Conservation (phyloP, 441 rosid genomes). For the Cnidoscolus chayamansa region DNA sequence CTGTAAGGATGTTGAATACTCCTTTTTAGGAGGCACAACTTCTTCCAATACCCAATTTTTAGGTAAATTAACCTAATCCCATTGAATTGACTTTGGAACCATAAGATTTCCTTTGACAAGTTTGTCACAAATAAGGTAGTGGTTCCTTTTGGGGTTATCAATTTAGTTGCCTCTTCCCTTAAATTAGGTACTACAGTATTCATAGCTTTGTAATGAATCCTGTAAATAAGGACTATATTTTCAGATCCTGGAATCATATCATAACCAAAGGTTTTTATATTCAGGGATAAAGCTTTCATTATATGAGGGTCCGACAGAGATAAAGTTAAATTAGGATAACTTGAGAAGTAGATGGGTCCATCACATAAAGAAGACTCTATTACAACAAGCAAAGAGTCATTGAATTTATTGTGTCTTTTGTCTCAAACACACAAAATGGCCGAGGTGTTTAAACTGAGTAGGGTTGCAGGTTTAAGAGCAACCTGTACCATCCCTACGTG, state of each 20-base stretch:
- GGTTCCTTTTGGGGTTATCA: neutral
- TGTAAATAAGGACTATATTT: neutral
- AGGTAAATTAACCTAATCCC: neutral
- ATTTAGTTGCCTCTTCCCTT: neutral
- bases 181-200: neutral
- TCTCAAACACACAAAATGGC: too few relatives aligned
- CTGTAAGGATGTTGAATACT: neutral
- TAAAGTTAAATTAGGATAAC: too few relatives aligned
- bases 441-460: neutral
- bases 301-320: neutral
- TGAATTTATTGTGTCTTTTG: too few relatives aligned
- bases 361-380: neutral
- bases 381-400: too few relatives aligned
- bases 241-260: neutral
- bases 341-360: neutral
- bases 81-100: neutral
- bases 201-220: neutral
- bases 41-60: neutral
- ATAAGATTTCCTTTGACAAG: neutral
- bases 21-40: neutral
- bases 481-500: neutral
- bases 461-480: neutral
- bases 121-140: neutral
- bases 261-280: neutral
- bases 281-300: too few relatives aligned